Conservation (phyloP, 306 rosid genomes). For the Rubus idaeus region DNA sequence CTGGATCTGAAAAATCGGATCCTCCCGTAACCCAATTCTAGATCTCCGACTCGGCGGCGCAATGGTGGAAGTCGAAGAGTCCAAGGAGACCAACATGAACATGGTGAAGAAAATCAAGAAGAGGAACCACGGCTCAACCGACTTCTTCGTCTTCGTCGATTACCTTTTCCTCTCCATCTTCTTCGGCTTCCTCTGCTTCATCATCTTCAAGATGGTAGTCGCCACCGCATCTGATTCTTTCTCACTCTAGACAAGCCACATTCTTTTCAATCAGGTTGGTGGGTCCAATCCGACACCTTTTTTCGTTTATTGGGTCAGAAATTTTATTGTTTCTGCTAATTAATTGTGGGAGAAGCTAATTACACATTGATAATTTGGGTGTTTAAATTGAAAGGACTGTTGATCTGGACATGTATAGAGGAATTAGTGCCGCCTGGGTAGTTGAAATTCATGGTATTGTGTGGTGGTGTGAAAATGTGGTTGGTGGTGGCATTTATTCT, state of each 20-base stretch:
- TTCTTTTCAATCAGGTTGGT: constrained; percentile 27
- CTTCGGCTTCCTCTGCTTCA: constrained; percentile 55
- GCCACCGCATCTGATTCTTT: constrained; percentile 39
- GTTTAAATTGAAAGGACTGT: not conserved
- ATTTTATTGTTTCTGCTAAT: too few relatives aligned
- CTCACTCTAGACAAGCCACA: not conserved
- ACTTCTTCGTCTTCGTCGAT: constrained; percentile 68
- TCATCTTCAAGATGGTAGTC: constrained; percentile 46
- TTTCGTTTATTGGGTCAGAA: too few relatives aligned
- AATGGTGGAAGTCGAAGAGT: constrained; percentile 61
- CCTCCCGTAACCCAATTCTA: not conserved
- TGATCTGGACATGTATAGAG: not conserved
- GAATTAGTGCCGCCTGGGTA: not conserved
- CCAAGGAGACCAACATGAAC: constrained; percentile 15
- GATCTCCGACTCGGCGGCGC: constrained; percentile 4
- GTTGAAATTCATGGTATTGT: not conserved
- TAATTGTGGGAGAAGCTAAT: too few relatives aligned
- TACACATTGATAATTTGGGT: too few relatives aligned
- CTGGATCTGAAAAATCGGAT: not conserved
- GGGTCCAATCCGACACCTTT: too few relatives aligned
- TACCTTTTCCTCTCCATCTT: constrained; percentile 65
- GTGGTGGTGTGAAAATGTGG: not conserved
- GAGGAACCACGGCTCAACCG: constrained; percentile 59
- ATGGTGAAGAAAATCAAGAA: constrained; percentile 28
- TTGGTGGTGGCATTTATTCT: constrained; percentile 8